Conservation (phyloP, 345 rosid species). For the Euphorbia pulcherrima region DNA sequence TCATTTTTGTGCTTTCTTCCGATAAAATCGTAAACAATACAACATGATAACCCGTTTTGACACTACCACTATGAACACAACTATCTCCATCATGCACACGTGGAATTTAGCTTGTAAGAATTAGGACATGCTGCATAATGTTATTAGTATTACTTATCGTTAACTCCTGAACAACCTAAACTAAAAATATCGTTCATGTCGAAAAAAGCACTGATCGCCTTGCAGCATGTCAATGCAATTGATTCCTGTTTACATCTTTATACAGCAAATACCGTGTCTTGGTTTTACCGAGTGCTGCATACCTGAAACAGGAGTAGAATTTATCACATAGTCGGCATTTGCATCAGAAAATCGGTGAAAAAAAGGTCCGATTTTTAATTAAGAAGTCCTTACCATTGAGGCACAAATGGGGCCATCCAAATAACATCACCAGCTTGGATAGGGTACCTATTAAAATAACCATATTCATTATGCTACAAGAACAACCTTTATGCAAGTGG, state of each 20-base stretch:
- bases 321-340: conserved; percentile 5
- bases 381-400: conserved; percentile 55
- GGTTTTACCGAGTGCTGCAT: conserved; percentile 78
- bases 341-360: neutral
- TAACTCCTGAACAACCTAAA: neutral
- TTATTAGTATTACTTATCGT: too few relatives aligned
- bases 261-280: conserved; percentile 61
- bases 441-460: conserved; percentile 59
- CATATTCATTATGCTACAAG: conserved; percentile 3
- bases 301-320: conserved; percentile 43
- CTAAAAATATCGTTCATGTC: neutral
- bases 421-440: conserved; percentile 90
- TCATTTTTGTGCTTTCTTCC: too few relatives aligned
- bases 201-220: neutral
- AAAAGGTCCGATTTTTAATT: neutral
- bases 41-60: too few relatives aligned
- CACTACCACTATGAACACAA: too few relatives aligned
- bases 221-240: conserved; percentile 23
- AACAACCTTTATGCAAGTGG: conserved; percentile 11
- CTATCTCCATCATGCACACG: too few relatives aligned
- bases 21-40: too few relatives aligned
- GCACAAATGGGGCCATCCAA: conserved; percentile 99
- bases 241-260: conserved; percentile 86
- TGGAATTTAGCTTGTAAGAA: neutral
- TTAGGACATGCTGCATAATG: neutral